Evolutionary conservation across 495 filamentous ascomycete species (phyloP).

Genomic region (Aspergillus panamensis): DNA sequence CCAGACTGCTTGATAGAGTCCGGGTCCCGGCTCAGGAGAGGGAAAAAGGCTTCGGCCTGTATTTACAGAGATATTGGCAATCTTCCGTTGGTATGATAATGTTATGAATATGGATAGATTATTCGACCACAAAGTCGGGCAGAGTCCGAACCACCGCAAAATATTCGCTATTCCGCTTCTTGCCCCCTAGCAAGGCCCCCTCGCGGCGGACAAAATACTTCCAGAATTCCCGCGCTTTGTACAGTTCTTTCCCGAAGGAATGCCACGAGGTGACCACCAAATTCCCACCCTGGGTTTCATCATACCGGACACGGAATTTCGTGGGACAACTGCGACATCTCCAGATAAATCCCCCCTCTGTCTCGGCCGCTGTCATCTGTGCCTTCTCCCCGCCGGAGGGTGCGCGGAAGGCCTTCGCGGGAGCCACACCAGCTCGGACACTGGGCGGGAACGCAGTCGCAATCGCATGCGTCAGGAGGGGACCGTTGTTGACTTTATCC

Average conservation of each 20-base stretch:
- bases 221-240: conserved; percentile 6
- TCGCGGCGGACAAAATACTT: conserved; percentile 8
- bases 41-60: too few species aligned
- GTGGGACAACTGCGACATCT: conserved; percentile 12
- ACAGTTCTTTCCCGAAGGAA: conserved; percentile 9
- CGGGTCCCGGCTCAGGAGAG: too few species aligned
- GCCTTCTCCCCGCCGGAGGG: background rate
- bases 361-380: conserved; percentile 1
- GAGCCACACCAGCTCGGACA: background rate
- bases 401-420: background rate
- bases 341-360: background rate
- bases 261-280: conserved; percentile 6
- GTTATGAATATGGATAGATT: background rate
- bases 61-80: background rate
- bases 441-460: background rate
- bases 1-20: too few species aligned
- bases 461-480: conserved; percentile 7
- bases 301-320: conserved; percentile 5
- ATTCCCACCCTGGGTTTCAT: background rate
- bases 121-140: conserved; percentile 3
- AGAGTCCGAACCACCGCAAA: background rate
- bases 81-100: background rate
- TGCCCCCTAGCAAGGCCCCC: background rate
- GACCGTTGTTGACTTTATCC: background rate
- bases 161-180: conserved; percentile 15